A percentile compares a stretch with the other conserved stretches of the same genome.
phyloP scores from a whole-genome alignment of 2,329 filamentous ascomycete genomes.

The Fusarium goolgardi region DNA sequence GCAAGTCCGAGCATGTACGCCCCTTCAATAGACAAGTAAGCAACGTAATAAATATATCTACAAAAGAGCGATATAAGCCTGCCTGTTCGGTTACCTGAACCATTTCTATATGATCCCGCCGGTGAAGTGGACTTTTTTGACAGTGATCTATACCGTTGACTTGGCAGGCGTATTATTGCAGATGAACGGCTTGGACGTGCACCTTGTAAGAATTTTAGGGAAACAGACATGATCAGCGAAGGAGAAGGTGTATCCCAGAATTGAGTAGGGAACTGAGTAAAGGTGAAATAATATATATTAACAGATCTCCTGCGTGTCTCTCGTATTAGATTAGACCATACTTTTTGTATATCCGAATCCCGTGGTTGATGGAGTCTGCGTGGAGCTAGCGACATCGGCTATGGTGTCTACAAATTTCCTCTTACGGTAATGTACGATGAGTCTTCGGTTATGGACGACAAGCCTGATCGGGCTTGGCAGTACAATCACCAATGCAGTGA shows the following conservation, averaged over 20 bases:
- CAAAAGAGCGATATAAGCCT: background rate
- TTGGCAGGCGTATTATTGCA: rapidly evolving
- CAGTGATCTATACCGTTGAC: rapidly evolving
- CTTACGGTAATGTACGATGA: too few species aligned
- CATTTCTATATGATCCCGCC: rapidly evolving
- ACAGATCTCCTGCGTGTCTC: background rate
- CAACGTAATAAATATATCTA: background rate
- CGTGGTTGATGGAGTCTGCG: rapidly evolving
- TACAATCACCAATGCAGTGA: background rate
- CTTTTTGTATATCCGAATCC: background rate
- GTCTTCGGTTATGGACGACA: background rate
- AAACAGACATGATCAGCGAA: background rate
- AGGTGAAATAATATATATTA: background rate
- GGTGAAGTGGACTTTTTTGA: background rate
- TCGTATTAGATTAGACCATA: background rate
- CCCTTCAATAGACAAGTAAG: background rate
- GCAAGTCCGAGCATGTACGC: background rate
- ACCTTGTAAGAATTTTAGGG: rapidly evolving
- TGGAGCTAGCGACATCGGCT: background rate
- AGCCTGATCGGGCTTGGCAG: background rate
- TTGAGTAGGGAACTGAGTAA: background rate
- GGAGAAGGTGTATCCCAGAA: background rate
- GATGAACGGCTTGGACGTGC: rapidly evolving
- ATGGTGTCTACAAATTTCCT: background rate
- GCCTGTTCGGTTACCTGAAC: background rate